Base-by-base conservation (phyloP, 2,329 filamentous ascomycete species). In the Pseudogymnoascus sp. region DNA sequence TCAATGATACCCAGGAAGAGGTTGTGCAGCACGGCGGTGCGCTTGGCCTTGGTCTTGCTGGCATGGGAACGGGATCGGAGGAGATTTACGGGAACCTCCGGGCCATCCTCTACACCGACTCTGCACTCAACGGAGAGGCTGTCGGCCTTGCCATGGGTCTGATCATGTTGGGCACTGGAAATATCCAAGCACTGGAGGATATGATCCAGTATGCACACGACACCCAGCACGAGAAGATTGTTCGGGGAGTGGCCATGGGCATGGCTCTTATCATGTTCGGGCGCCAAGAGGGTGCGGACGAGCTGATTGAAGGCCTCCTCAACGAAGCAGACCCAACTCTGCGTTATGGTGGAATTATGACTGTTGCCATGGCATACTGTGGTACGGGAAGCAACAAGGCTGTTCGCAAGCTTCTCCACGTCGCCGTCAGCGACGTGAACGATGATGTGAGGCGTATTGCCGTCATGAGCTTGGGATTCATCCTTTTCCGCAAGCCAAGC, bases 231-330 rank as follows among this genome's bases (percentile, higher is more conserved):
- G 94, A 99, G 80, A 99, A 99, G 83, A 97, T 96, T 71, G 92
- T 99, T 25, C 91, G 94, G 59, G 94, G 94, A 72, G 85, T 97
- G 64, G 93, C 94, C 33, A 84, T 99, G 67, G 94, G 94, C 63
- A 97, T 99, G 91, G 92, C 94, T 9, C 80, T 99, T 64, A 96
- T 99, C 78, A 97, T 97, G 93, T 99, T 94, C 70, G 92, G 89
- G 58, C 89, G 92, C 64, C 92, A 97, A 76, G 94, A 99, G 75
- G 88, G 88, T 66, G 94, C 94, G 10, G 94, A 99, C 75, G 89
- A 94, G 71, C 84, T 97, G 69, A 95, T 99, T 67, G 93, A 96
- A 72, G 92, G 90, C 58, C 86, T 99, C 1, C 82, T 99, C 36
- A 92, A 91, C 66, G 94, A 99, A 69, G 90, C 94, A 1, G 93